Evolutionary conservation across 2,329 filamentous ascomycete species (phyloP), one percentile per base, ranked within the genome.

Genomic region (Colletotrichum liaoningense): DNA sequence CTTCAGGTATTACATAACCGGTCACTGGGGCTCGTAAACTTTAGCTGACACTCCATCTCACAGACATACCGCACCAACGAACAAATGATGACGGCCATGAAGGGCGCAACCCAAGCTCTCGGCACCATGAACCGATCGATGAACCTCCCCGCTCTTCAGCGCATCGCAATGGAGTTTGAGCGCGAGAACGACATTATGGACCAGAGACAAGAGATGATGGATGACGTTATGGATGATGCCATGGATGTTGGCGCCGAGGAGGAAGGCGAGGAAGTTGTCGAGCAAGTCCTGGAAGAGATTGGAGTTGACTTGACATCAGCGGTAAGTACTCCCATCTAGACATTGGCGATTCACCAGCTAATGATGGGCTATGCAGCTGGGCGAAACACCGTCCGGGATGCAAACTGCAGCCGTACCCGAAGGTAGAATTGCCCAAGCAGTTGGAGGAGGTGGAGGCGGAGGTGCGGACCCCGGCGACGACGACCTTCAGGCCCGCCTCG

Each of bases 61-160:
- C 79, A 98, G 94, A 99, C 97, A 63, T 96, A 98, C 76, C 92
- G 97, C 76, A 98, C 95, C 77, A 99, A 99, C 83, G 97, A 99
- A 83, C 96, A 98, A 84, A 99, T 99, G 97, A 98, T 98, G 95
- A 95, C 98, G 84, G 97, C 95, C 9, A 98, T 99, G 97, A 99
- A 98, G 84, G 97, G 97, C 42, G 97, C 97, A 5, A 98, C 97
- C 1, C 92, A 93, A 84, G 92, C 98, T 3, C 87, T 99, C 8
- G 95, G 95, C 67, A 97, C 94, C 85, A 99, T 99, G 97, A 99
- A 99, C 84, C 90, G 94, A 76, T 94, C 94, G 76, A 98, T 98
- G 95, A 98, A 99, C 81, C 91, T 99, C 3, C 97, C 97, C 0
- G 95, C 95, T 22, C 87, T 99, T 42, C 96, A 98, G 83, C 92